Percentiles rank a stretch among this genome's conserved stretches.
Evolutionary conservation across 1,284 basidiomycete species (phyloP).

Genomic region (Austroboletus niveus): DNA sequence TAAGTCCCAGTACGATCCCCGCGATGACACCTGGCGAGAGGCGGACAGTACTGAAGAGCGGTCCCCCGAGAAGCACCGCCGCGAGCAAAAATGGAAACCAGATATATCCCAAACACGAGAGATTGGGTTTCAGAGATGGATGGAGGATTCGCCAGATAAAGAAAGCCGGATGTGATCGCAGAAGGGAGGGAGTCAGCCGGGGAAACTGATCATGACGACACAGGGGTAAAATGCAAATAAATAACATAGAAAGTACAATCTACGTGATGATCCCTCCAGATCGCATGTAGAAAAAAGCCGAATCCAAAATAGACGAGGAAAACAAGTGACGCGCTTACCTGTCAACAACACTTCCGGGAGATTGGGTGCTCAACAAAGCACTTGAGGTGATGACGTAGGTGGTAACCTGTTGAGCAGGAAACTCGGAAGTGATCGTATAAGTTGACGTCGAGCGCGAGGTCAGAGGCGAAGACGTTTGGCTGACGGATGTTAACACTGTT

Average conservation of each 20-base stretch:
- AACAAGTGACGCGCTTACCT: conserved; percentile 16
- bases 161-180: conserved; percentile 11
- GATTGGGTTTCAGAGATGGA: conserved; percentile 6
- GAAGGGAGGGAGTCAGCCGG: conserved; percentile 21
- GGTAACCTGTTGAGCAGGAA: conserved; percentile 12
- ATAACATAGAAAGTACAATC: conserved; percentile 9
- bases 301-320: neutral
- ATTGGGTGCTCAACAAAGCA: conserved; percentile 23
- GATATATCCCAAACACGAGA: conserved; percentile 2
- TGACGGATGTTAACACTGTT: conserved; percentile 10
- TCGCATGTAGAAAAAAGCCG: conserved; percentile 2
- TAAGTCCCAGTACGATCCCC: conserved; percentile 25
- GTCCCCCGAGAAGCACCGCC: conserved; percentile 6
- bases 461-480: neutral
- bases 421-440: conserved; percentile 20
- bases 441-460: conserved; percentile 17
- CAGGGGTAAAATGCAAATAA: conserved; percentile 11
- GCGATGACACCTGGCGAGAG: conserved; percentile 26
- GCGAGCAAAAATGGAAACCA: conserved; percentile 1
- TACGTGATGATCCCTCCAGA: conserved; percentile 7
- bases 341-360: conserved; percentile 2
- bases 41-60: conserved; percentile 7
- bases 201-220: conserved; percentile 14
- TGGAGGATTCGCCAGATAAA: conserved; percentile 12
- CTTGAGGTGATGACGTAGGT: conserved; percentile 25